A percentile compares a stretch with the other conserved stretches of the same genome.
phyloP scores from a whole-genome alignment of 73 alveolate genomes.

The Tetrahymena elliotti region DNA sequence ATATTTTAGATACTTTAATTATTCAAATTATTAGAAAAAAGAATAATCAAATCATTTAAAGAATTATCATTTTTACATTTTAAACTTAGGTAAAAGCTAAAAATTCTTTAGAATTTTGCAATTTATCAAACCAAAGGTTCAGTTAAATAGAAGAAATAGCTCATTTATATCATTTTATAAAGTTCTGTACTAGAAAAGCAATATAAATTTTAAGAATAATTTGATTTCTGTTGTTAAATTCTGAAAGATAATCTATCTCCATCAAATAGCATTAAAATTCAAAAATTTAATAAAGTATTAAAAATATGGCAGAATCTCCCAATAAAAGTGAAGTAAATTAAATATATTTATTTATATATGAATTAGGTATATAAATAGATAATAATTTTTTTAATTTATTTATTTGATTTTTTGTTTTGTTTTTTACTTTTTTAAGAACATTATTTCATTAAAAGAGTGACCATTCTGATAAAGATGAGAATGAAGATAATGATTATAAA shows the following conservation, averaged over 20 bases:
- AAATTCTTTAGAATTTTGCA: background rate
- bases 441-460: background rate
- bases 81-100: background rate
- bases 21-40: background rate
- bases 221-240: background rate
- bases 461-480: background rate
- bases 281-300: background rate
- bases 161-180: too few species aligned
- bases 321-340: background rate
- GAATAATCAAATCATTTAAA: background rate
- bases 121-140: background rate
- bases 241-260: background rate
- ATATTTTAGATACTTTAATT: background rate
- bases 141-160: background rate
- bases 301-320: background rate
- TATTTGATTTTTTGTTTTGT: too few species aligned
- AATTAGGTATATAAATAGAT: background rate
- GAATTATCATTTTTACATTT: background rate
- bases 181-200: too few species aligned
- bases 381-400: too few species aligned
- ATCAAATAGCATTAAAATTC: background rate
- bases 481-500: slow-evolving; percentile 1
- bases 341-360: background rate
- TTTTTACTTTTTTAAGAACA: background rate
- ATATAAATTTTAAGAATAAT: too few species aligned